Evolutionary conservation across 192 early-diverging fungal genomes (phyloP).

Genomic region (Anaeromyces robustus): DNA sequence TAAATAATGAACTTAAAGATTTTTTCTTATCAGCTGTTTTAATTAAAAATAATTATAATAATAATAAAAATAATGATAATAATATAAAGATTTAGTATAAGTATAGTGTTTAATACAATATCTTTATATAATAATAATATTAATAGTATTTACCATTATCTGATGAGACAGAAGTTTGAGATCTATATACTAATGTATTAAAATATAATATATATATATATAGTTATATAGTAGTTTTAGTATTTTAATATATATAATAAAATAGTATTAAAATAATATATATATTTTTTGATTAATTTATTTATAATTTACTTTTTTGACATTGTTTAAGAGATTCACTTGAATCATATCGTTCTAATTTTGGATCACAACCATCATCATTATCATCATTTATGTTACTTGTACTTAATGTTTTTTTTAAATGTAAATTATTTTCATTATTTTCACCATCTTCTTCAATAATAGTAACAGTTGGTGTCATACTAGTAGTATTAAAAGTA

Average conservation of each 20-base stretch:
- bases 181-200: background rate
- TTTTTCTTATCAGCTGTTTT: background rate
- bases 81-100: no score
- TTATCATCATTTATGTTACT: background rate
- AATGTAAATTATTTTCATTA: background rate
- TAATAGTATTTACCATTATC: background rate
- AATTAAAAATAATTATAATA: background rate
- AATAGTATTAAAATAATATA: background rate
- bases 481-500: no score
- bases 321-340: background rate
- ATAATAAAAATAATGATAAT: background rate
- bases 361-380: background rate
- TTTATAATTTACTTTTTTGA: background rate
- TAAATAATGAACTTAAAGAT: background rate
- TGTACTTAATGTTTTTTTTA: background rate
- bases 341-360: background rate
- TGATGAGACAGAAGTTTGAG: background rate
- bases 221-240: no score
- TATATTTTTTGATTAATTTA: background rate
- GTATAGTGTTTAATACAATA: no score
- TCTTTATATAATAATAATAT: no score
- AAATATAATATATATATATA: no score
- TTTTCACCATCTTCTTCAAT: background rate
- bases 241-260: background rate
- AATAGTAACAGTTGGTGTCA: background rate